Percentiles rank a stretch among this genome's conserved stretches.
These are phyloP conservation scores for Lunasporangiospora selenospora DNA, from an alignment of 192 early-diverging fungal species.

Conservation along the genomic window DNA sequence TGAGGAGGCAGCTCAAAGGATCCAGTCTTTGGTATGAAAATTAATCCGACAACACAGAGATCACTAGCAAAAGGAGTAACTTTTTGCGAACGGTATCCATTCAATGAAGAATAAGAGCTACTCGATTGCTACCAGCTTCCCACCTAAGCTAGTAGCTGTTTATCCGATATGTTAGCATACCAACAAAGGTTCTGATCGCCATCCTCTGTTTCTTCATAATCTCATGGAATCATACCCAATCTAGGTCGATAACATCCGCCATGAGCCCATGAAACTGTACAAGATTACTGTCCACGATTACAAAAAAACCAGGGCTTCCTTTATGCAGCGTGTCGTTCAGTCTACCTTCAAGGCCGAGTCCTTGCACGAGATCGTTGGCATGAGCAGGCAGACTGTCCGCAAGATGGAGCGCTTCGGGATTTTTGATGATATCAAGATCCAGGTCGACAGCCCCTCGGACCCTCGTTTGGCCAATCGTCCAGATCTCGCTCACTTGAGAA, in stretches of 20 bases:
- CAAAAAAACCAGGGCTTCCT: conserved; percentile 51
- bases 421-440: conserved; percentile 70
- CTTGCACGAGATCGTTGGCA: conserved; percentile 69
- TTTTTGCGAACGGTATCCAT: too few relatives aligned
- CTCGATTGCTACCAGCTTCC: too few relatives aligned
- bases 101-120: too few relatives aligned
- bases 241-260: conserved; percentile 37
- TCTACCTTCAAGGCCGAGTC: conserved; percentile 52
- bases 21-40: conserved; percentile 29
- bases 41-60: not conserved
- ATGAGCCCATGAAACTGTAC: conserved; percentile 45
- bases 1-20: conserved; percentile 32
- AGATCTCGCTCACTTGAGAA: conserved; percentile 71
- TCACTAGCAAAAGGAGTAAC: not conserved
- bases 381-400: conserved; percentile 59
- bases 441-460: conserved; percentile 65
- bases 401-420: conserved; percentile 71
- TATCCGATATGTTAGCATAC: too few relatives aligned
- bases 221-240: not conserved
- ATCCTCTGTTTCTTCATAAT: not conserved
- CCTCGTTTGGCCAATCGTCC: conserved; percentile 46
- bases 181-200: too few relatives aligned
- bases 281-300: conserved; percentile 45
- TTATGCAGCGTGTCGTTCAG: conserved; percentile 51
- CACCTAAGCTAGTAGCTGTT: too few relatives aligned